These are phyloP conservation scores for Phytophthora nicotianae DNA, from an alignment of 352 stramenopile genomes.

Conservation along the genomic window DNA sequence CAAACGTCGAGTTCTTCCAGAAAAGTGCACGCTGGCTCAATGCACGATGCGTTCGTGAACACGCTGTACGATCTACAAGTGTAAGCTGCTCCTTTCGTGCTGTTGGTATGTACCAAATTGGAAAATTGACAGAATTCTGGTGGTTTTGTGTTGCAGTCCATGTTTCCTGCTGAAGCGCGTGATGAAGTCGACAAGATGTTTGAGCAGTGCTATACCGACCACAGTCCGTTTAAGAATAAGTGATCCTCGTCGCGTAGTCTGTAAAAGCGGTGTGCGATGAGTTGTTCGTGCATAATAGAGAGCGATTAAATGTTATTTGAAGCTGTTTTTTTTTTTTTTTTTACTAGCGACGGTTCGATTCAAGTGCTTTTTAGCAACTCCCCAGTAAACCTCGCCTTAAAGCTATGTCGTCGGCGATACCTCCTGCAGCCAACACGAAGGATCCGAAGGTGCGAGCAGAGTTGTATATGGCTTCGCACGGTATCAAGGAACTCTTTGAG, in stretches of 20 bases:
- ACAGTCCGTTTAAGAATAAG: slow-evolving; percentile 58
- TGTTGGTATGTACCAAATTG: not conserved
- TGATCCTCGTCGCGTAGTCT: slow-evolving; percentile 17
- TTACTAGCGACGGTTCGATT: slow-evolving; percentile 13
- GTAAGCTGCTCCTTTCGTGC: slow-evolving; percentile 35
- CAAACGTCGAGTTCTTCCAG: slow-evolving; percentile 66
- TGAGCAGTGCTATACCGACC: slow-evolving; percentile 71
- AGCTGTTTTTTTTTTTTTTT: not conserved
- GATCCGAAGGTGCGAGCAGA: slow-evolving; percentile 67
- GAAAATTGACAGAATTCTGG: not conserved
- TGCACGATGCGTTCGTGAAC: slow-evolving; percentile 69
- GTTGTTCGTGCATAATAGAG: slow-evolving; percentile 32
- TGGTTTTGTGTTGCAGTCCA: slow-evolving; percentile 51
- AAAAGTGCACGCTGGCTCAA: slow-evolving; percentile 69
- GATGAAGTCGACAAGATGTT: slow-evolving; percentile 84
- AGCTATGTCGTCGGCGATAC: slow-evolving; percentile 3
- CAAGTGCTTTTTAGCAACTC: slow-evolving; percentile 15
- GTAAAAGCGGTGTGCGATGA: slow-evolving; percentile 11
- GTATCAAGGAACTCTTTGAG: slow-evolving; percentile 74
- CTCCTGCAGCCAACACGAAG: slow-evolving; percentile 52
- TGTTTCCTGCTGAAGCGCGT: slow-evolving; percentile 72
- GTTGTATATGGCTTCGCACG: slow-evolving; percentile 68
- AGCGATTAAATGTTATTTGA: not conserved
- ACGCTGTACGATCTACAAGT: slow-evolving; percentile 74
- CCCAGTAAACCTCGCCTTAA: too few species aligned